Base-by-base conservation (phyloP, 192 early-diverging fungal species). In the Umbelopsis ramanniana region DNA sequence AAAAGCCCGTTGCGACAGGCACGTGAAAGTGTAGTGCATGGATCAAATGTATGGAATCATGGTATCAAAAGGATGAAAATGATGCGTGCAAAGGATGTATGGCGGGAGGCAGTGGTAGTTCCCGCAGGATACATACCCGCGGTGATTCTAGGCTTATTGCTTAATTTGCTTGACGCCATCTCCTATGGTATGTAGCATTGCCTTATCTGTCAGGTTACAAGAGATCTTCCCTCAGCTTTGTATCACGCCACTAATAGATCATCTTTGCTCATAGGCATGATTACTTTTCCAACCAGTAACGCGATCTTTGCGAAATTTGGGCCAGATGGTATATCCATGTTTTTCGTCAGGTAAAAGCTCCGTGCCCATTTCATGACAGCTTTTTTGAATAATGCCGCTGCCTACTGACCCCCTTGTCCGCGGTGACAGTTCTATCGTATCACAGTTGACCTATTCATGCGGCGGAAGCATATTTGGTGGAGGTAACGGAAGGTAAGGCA, bases 301-400 rank as follows among this genome's bases (percentile, higher is more conserved):
- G 84, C 91, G 0, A 90, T 88, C 14, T 94, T 89, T 78, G 82
- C 78, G 69, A 76, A 79, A 8, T 86, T 93, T 76, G 93, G 93
- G 5, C 90, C 93, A 2, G 89, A 90, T 72, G 97, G 97, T 26
- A 95, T 98, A 67, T 94, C 95, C 55, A 98, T 98, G 93, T 98
- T 94, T 75, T 89, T 98, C 81, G 92, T 95, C 2, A 91, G 87
- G 85, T 90, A 83, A 60, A 74, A 26, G n/a, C 22, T 54, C 21
- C 14, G 1, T 1, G 4, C 22, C 53, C 35, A 43, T 45, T 37
- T 50, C 6, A 11, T 43, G 40, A 43, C 11, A 43, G 40, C 6
- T 43, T 1, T 12, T 43, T 6, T 40, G 38, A 40, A 40, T 40
- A 40, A 40, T 40, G 38, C 38, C 38, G 46, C 6, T 29, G 29